Conservation (phyloP, 257 asterid genomes). For the Paulownia fortunei region DNA sequence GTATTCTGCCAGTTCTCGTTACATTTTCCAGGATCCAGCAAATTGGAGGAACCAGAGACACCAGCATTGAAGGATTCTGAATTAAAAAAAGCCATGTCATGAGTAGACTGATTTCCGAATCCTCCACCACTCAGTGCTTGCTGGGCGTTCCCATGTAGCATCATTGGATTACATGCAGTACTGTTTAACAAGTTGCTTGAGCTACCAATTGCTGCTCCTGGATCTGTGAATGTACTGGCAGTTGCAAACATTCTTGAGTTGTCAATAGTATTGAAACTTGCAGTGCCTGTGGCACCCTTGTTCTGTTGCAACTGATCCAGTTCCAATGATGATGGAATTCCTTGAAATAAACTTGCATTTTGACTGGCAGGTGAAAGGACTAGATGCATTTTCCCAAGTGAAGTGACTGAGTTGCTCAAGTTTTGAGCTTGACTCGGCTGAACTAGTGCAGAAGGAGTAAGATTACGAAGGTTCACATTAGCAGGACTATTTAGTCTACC, state of each 20-base stretch:
- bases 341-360: constrained; percentile 58
- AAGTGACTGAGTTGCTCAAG: constrained; percentile 48
- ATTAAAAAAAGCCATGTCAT: constrained; percentile 49
- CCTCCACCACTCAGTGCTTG: constrained; percentile 40
- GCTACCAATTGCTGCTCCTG: constrained; percentile 41
- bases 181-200: constrained; percentile 41
- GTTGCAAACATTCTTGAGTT: constrained; percentile 49
- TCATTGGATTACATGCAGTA: constrained; percentile 35
- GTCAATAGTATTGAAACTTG: constrained; percentile 45
- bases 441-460: constrained; percentile 51
- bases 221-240: constrained; percentile 42
- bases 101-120: constrained; percentile 51
- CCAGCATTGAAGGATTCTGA: constrained; percentile 49
- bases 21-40: constrained; percentile 59
- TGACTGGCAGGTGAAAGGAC: constrained; percentile 47
- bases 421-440: constrained; percentile 61
- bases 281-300: constrained; percentile 28
- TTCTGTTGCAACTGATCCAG: constrained; percentile 64
- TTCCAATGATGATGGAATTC: constrained; percentile 58
- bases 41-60: constrained; percentile 47
- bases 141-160: constrained; percentile 44
- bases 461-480: constrained; percentile 52
- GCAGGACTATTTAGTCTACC: constrained; percentile 73
- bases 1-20: constrained; percentile 54
- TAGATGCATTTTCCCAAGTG: constrained; percentile 57